phyloP scores from a whole-genome alignment of 805 yeast genomes.

The Wickerhamomyces bisporus region DNA sequence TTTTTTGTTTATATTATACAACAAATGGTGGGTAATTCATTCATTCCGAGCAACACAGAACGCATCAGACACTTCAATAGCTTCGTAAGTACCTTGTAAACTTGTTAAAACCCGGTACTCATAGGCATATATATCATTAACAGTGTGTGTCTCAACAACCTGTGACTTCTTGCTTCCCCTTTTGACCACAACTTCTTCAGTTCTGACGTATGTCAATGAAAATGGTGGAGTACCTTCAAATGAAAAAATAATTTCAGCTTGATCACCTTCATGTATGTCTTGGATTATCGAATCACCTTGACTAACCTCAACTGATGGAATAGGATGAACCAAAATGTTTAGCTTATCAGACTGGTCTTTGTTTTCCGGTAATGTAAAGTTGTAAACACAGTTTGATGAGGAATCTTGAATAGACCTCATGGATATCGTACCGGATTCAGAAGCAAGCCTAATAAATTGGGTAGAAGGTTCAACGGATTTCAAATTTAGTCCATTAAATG shows the following conservation, averaged over 20 bases:
- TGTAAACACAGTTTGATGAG: constrained; percentile 64
- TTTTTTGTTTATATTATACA: no score
- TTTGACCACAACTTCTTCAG: constrained; percentile 40
- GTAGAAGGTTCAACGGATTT: constrained; percentile 47
- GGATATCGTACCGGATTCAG: constrained; percentile 71
- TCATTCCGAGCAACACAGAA: constrained; percentile 56
- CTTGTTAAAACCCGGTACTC: constrained; percentile 72
- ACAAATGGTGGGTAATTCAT: background rate
- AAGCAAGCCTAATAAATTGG: constrained; percentile 64
- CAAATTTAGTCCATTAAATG: constrained; percentile 58
- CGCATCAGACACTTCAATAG: constrained; percentile 82
- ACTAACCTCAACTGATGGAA: constrained; percentile 76
- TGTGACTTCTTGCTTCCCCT: constrained; percentile 43
- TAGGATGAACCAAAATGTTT: constrained; percentile 42
- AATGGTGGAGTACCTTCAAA: constrained; percentile 92
- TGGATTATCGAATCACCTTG: constrained; percentile 73
- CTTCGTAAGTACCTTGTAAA: constrained; percentile 91
- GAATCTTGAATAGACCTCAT: constrained; percentile 71
- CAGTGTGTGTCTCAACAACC: constrained; percentile 55
- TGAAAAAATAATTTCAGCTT: constrained; percentile 77
- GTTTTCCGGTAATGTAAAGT: constrained; percentile 40
- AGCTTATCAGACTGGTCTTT: constrained; percentile 28
- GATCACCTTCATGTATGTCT: constrained; percentile 92
- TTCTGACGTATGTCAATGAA: constrained; percentile 75
- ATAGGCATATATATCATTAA: constrained; percentile 57